Base-by-base conservation (phyloP, 1,284 basidiomycete genomes). In the Ustilago bromivora region DNA sequence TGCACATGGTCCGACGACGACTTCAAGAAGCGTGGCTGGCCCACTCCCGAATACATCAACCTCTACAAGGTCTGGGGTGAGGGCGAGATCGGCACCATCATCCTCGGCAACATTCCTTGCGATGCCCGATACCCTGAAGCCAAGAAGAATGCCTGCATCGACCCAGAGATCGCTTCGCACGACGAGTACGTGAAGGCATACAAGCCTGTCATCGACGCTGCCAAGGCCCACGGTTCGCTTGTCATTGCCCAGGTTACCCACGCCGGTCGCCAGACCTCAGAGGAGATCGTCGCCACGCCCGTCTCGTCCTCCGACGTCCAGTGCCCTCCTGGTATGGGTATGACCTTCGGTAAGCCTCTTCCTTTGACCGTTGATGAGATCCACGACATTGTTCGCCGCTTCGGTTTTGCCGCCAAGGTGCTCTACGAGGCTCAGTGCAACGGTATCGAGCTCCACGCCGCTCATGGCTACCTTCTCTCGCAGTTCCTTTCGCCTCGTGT, bases 391-490 rank as follows among this genome's bases (percentile, higher is more conserved):
- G 89, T 93, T 0, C 87, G 88, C 1, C 88, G 87, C 13, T 98
- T 98, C 82, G 89, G 92, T 2, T 88, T 88, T 55, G 93, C 91
- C 2, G 93, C 94, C 0, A 85, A 87, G 61, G 82, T 93, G 38
- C 93, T 94, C 13, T 86, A 89, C 17, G 86, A 90, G 61, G 88
- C 92, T 34, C 93, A 94, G 0, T 96, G 95, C 85, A 93, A 97
- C 79, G 96, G 96, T 0, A 88, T 97, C 12, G 91, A 98, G 84
- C 79, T 98, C 19, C 96, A 98, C 86, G 92, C 90, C 32, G 92
- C 93, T 0, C 95, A 97, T 87, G 95, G 95, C 49, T 88, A 98
- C 86, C 89, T 98, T 11, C 88, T 98, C 13, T 90, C 94, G 0
- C 91, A 94, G 78, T 96, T 96, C 85, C 88, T 98, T 34, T 94